Percentiles rank a stretch among this genome's conserved stretches.
Conservation (phyloP, 164 flowering plant genomes). For the Sextonia rubra region DNA sequence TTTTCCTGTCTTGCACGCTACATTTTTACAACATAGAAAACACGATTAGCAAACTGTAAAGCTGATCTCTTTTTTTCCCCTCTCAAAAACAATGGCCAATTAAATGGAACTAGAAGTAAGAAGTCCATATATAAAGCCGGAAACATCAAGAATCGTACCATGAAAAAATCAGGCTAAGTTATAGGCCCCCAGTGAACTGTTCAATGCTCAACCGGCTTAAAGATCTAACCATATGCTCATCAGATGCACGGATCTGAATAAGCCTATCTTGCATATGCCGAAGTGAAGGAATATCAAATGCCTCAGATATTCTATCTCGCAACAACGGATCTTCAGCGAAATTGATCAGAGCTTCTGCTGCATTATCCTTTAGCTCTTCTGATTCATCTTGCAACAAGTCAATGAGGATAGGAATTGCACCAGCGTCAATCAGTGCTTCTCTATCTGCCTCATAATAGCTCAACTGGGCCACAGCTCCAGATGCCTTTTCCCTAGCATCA, state of each 20-base stretch:
- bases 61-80: too few relatives aligned
- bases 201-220: constrained; percentile 34
- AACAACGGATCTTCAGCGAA: constrained; percentile 38
- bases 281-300: constrained; percentile 28
- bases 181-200: constrained; percentile 29
- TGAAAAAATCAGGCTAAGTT: constrained; percentile 2
- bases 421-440: constrained; percentile 34
- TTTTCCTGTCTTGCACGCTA: too few relatives aligned
- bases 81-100: background rate
- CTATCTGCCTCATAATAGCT: constrained; percentile 37
- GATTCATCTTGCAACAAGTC: constrained; percentile 35
- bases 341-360: constrained; percentile 46
- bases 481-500: constrained; percentile 36
- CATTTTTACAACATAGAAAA: too few relatives aligned
- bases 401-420: constrained; percentile 39
- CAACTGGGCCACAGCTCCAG: constrained; percentile 50
- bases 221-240: constrained; percentile 29
- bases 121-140: background rate
- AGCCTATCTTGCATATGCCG: constrained; percentile 33
- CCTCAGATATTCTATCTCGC: constrained; percentile 27
- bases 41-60: too few relatives aligned
- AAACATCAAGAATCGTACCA: background rate
- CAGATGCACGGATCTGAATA: constrained; percentile 22
- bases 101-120: background rate
- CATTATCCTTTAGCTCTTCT: constrained; percentile 45